A percentile compares a stretch with the other conserved stretches of the same genome.
phyloP scores from a whole-genome alignment of 148 eudicot genomes.

The Nepenthes mirabilis region DNA sequence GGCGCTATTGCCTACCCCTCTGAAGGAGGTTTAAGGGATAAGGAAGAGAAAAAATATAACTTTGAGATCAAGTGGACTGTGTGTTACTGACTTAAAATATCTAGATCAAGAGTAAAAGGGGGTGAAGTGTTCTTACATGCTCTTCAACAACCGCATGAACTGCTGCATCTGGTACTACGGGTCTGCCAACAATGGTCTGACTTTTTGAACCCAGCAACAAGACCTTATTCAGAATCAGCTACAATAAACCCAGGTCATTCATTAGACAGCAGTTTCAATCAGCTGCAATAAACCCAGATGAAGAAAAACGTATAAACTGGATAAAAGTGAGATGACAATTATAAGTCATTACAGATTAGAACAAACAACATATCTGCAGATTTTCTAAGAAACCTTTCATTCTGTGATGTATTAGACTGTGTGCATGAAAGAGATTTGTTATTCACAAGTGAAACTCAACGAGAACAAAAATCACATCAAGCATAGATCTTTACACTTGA shows the following conservation, averaged over 20 bases:
- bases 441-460: too few relatives aligned
- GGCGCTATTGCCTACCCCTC: too few relatives aligned
- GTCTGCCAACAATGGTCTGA: conserved; percentile 90
- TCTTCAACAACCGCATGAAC: conserved; percentile 97
- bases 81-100: neutral
- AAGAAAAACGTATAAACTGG: neutral
- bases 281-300: neutral
- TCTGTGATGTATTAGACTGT: too few relatives aligned
- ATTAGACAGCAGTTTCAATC: neutral
- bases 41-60: neutral
- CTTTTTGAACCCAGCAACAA: conserved; percentile 70
- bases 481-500: too few relatives aligned
- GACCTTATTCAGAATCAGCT: conserved; percentile 73
- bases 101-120: neutral
- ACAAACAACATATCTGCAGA: too few relatives aligned
- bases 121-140: conserved; percentile 46
- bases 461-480: too few relatives aligned
- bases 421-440: too few relatives aligned
- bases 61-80: neutral
- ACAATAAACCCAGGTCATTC: conserved; percentile 18
- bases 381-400: too few relatives aligned
- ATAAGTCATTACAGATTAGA: too few relatives aligned
- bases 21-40: too few relatives aligned
- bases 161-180: conserved; percentile 69
- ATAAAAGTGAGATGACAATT: too few relatives aligned